Conservation (phyloP, 805 yeast species). For the Saccharomycopsis sp. region DNA sequence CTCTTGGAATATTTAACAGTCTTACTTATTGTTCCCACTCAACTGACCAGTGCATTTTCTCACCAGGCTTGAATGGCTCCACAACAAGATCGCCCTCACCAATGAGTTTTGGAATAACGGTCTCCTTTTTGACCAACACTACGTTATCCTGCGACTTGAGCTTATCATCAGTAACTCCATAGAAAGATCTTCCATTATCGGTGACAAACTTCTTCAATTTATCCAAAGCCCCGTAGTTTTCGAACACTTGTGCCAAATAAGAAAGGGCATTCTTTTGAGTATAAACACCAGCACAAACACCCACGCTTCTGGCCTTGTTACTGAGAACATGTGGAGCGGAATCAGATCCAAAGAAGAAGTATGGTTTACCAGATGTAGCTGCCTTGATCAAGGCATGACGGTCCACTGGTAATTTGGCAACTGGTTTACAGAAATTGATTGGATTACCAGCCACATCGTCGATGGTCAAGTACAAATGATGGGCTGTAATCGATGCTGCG, state of each 20-base stretch:
- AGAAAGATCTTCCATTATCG: constrained; percentile 66
- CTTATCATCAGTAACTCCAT: constrained; percentile 43
- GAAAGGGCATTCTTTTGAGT: constrained; percentile 80
- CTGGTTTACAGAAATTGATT: constrained; percentile 93
- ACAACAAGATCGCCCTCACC: constrained; percentile 44
- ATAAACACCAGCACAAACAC: constrained; percentile 97
- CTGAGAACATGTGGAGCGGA: constrained; percentile 94
- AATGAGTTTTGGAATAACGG: constrained; percentile 53
- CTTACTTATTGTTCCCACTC: constrained; percentile 51
- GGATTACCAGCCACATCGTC: constrained; percentile 98
- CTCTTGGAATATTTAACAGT: too few relatives aligned
- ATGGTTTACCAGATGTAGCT: constrained; percentile 86
- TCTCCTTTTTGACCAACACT: constrained; percentile 47
- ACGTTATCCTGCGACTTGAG: constrained; percentile 42
- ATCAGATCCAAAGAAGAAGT: constrained; percentile 94
- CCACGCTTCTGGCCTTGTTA: constrained; percentile 66
- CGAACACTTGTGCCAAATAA: constrained; percentile 84
- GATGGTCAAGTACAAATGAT: constrained; percentile 80
- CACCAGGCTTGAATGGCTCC: constrained; percentile 86
- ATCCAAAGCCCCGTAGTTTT: constrained; percentile 53
- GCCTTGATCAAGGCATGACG: constrained; percentile 75
- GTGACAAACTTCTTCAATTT: constrained; percentile 69
- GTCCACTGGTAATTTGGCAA: constrained; percentile 87
- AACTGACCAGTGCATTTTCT: constrained; percentile 59
- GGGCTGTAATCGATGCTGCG: constrained; percentile 93